phyloP scores from a whole-genome alignment of 495 filamentous ascomycete genomes.

The Aspergillus cristatus region DNA sequence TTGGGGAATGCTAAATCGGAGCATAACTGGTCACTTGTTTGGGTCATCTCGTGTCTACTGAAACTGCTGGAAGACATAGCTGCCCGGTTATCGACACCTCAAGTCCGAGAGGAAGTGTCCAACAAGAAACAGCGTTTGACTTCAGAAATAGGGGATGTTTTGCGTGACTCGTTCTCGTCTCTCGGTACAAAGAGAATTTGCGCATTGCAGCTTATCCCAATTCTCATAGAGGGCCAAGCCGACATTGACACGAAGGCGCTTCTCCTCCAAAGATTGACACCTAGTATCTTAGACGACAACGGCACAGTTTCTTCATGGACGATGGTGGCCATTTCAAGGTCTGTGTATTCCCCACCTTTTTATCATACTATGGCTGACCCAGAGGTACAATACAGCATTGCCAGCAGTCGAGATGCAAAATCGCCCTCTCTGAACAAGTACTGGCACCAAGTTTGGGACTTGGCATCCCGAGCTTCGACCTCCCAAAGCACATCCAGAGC shows the following conservation, averaged over 20 bases:
- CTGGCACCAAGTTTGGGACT: slow-evolving; percentile 72
- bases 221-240: slow-evolving; percentile 43
- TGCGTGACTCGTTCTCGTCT: slow-evolving; percentile 48
- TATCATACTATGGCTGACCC: background rate
- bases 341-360: background rate
- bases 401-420: slow-evolving; percentile 16
- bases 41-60: slow-evolving; percentile 28
- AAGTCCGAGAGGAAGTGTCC: slow-evolving; percentile 12
- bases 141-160: slow-evolving; percentile 49
- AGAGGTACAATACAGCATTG: slow-evolving; percentile 19
- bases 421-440: slow-evolving; percentile 19
- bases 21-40: slow-evolving; percentile 38
- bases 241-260: slow-evolving; percentile 32
- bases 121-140: slow-evolving; percentile 56
- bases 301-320: slow-evolving; percentile 49
- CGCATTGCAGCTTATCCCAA: slow-evolving; percentile 71
- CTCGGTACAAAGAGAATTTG: slow-evolving; percentile 49
- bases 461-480: slow-evolving; percentile 59
- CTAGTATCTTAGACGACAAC: slow-evolving; percentile 49
- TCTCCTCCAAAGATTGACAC: slow-evolving; percentile 38
- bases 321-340: slow-evolving; percentile 57
- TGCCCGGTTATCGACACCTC: slow-evolving; percentile 5
- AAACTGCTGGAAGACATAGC: slow-evolving; percentile 21
- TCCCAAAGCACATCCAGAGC: slow-evolving; percentile 64
- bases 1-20: slow-evolving; percentile 35